These are phyloP conservation scores for Thuja plicata DNA, from an alignment of 83 land plant genomes.

Conservation along the genomic window DNA sequence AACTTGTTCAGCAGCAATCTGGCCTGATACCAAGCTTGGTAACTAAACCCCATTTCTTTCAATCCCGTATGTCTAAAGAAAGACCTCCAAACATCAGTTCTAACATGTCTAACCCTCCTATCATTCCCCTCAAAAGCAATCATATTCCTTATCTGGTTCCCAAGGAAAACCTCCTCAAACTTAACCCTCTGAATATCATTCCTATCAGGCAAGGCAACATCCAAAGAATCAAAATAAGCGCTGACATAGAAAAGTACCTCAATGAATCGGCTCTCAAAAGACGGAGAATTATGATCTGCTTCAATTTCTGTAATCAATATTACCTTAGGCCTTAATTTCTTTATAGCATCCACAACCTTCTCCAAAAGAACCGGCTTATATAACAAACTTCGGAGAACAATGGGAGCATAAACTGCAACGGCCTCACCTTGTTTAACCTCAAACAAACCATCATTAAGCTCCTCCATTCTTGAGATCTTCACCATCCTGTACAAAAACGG, in stretches of 20 bases:
- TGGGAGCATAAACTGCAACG: slow-evolving; percentile 10
- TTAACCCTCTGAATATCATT: background rate
- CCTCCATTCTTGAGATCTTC: slow-evolving; percentile 7
- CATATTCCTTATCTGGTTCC: slow-evolving; percentile 8
- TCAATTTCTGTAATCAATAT: slow-evolving; percentile 27
- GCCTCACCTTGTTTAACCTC: slow-evolving; percentile 12
- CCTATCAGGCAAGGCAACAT: background rate
- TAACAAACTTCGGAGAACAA: slow-evolving; percentile 16
- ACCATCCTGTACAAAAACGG: slow-evolving; percentile 16
- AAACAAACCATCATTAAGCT: slow-evolving; percentile 4
- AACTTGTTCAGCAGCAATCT: slow-evolving; percentile 16
- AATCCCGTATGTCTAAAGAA: slow-evolving; percentile 26
- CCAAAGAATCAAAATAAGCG: slow-evolving; percentile 18
- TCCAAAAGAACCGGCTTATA: slow-evolving; percentile 18
- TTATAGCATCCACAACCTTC: slow-evolving; percentile 14
- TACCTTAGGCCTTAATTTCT: slow-evolving; percentile 17
- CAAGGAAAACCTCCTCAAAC: background rate
- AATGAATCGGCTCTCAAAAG: slow-evolving; percentile 24
- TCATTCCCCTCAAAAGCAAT: too few relatives aligned
- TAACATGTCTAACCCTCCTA: too few relatives aligned
- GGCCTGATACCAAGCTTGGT: slow-evolving; percentile 23
- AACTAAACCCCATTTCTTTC: slow-evolving; percentile 20
- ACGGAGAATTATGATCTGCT: slow-evolving; percentile 23
- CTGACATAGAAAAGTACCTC: slow-evolving; percentile 1
- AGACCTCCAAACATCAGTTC: background rate